Evolutionary conservation across 129 eudicot genomes (phyloP).

Genomic region (Lactuca saligna): DNA sequence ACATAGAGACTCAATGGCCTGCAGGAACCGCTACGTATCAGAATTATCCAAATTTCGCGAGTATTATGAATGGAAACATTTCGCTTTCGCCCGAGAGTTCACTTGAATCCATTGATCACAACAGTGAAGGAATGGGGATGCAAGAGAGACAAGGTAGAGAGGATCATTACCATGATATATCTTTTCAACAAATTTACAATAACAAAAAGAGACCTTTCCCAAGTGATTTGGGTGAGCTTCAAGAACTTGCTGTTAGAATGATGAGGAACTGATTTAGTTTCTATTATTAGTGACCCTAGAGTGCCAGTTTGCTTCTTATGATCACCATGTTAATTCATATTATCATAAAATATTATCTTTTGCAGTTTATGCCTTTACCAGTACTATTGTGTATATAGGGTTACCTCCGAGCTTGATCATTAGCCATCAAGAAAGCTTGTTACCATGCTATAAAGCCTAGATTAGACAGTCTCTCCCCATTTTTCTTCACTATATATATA

Average conservation of each 20-base stretch:
- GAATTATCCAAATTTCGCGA: conserved; percentile 33
- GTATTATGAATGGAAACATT: conserved; percentile 34
- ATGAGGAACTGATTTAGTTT: conserved; percentile 57
- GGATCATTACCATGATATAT: conserved; percentile 28
- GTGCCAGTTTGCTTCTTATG: conserved; percentile 20
- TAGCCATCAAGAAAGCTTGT: conserved; percentile 22
- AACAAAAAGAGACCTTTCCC: conserved; percentile 66
- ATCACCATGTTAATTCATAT: conserved; percentile 36
- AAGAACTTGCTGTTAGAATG: conserved; percentile 89
- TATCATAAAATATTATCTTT: conserved; percentile 28
- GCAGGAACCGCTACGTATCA: conserved; percentile 24
- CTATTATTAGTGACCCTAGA: conserved; percentile 17
- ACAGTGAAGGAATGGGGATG: conserved; percentile 39
- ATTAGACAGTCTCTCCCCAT: not conserved
- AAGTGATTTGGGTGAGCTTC: conserved; percentile 84
- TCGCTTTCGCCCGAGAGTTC: conserved; percentile 85
- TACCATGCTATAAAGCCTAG: conserved; percentile 26
- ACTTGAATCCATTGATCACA: conserved; percentile 60
- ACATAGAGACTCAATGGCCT: conserved; percentile 54
- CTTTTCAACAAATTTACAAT: conserved; percentile 29
- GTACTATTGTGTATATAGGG: conserved; percentile 14
- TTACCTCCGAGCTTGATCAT: conserved; percentile 14
- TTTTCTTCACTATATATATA: not conserved
- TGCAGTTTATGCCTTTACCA: conserved; percentile 14
- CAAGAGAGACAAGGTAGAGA: conserved; percentile 47